Evolutionary conservation across 2,329 filamentous ascomycete genomes (phyloP).

Genomic region (Stagonosporopsis cucurbitacearum): DNA sequence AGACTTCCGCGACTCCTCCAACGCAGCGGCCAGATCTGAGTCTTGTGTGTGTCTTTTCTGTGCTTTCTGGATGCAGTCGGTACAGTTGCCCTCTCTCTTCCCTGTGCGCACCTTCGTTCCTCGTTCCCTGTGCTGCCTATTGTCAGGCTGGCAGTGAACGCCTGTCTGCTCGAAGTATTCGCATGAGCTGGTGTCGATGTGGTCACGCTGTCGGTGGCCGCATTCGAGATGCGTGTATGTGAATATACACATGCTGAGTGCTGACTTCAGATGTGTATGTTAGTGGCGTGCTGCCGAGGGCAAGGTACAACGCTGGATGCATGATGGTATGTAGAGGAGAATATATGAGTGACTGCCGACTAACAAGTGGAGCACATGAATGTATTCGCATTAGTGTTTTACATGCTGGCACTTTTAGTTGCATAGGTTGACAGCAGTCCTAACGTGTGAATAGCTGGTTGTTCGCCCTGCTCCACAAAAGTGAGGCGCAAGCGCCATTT

Average conservation of each 20-base stretch:
- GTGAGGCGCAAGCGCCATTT: conserved; percentile 20
- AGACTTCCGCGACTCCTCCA: neutral
- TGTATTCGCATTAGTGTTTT: conserved; percentile 10
- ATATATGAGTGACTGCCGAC: conserved; percentile 2
- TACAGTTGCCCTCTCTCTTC: conserved; percentile 26
- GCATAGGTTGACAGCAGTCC: conserved; percentile 10
- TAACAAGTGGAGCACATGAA: conserved; percentile 13
- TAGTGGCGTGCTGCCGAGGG: neutral
- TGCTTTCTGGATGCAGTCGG: conserved; percentile 17
- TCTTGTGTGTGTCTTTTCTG: neutral
- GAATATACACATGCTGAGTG: conserved; percentile 31
- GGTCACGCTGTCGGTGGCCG: conserved; percentile 27
- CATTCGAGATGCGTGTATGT: conserved; percentile 29
- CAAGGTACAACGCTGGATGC: neutral
- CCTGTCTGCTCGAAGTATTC: conserved; percentile 19
- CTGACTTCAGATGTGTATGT: neutral
- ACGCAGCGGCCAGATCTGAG: neutral
- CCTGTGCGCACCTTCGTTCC: conserved; percentile 18
- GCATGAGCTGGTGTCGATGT: conserved; percentile 26
- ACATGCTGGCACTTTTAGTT: conserved; percentile 14
- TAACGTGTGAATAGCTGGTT: conserved; percentile 18
- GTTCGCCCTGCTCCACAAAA: conserved; percentile 20
- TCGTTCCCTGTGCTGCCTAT: conserved; percentile 20
- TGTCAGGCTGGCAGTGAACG: conserved; percentile 28
- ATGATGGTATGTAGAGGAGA: neutral